Conservation (phyloP, 768 basidiomycete species). For the Phylloporus sp. region DNA sequence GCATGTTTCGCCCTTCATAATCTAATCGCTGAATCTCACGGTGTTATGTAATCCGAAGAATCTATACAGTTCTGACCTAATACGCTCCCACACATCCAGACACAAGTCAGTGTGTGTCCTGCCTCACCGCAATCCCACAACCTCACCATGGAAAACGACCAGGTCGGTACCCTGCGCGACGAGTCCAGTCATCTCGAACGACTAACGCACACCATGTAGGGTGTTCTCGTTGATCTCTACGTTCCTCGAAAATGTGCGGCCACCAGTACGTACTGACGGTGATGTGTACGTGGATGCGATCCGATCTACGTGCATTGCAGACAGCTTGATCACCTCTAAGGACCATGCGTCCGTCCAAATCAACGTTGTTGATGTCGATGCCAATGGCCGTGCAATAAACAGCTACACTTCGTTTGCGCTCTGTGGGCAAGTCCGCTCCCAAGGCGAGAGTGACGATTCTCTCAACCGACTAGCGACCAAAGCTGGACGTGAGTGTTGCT, state of each 20-base stretch:
- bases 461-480: slow-evolving; percentile 94
- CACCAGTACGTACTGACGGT: slow-evolving; percentile 64
- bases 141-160: slow-evolving; percentile 84
- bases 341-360: slow-evolving; percentile 99
- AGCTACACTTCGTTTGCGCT: slow-evolving; percentile 92
- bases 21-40: neutral
- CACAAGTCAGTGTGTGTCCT: neutral
- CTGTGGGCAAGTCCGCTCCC: slow-evolving; percentile 88
- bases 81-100: slow-evolving; percentile 26
- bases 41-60: slow-evolving; percentile 3
- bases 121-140: slow-evolving; percentile 6
- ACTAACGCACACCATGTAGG: slow-evolving; percentile 43
- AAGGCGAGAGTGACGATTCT: slow-evolving; percentile 95
- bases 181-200: neutral
- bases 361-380: slow-evolving; percentile 91
- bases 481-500: slow-evolving; percentile 76
- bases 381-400: slow-evolving; percentile 71
- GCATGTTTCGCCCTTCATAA: slow-evolving; percentile 2
- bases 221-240: slow-evolving; percentile 99
- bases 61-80: slow-evolving; percentile 32
- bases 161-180: slow-evolving; percentile 44
- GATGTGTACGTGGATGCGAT: neutral
- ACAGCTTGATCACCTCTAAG: slow-evolving; percentile 98
- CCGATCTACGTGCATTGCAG: slow-evolving; percentile 37
- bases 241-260: slow-evolving; percentile 99